These are phyloP conservation scores for Gracilariopsis chorda DNA, from an alignment of 23 red algal genomes.

Conservation along the genomic window DNA sequence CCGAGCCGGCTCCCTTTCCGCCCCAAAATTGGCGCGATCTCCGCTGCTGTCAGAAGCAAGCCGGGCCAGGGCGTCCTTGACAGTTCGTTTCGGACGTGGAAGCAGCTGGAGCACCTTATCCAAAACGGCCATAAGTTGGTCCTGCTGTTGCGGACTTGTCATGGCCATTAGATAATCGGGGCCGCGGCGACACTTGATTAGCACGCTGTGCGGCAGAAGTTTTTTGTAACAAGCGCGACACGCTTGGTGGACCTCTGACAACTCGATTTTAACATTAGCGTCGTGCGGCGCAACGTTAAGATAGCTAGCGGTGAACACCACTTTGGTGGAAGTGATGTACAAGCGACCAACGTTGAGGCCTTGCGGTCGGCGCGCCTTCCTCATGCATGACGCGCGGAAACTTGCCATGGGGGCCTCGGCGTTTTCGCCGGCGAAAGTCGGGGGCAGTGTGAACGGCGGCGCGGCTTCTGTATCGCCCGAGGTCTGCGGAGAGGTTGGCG, in stretches of 20 bases:
- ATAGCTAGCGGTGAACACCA: constrained; percentile 28
- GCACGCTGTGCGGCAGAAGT: background rate
- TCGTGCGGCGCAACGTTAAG: constrained; percentile 7
- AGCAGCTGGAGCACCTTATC: background rate
- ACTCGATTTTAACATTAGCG: background rate
- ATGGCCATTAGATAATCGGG: background rate
- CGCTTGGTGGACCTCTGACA: background rate
- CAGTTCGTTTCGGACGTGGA: background rate
- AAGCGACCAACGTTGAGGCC: constrained; percentile 31
- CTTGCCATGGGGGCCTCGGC: background rate
- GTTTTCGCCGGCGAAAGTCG: background rate
- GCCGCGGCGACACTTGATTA: background rate
- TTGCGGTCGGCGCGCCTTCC: constrained; percentile 15
- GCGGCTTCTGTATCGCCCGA: background rate
- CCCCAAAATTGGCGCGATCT: background rate
- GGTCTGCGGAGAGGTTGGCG: no score
- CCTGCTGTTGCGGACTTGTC: background rate
- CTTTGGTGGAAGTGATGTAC: background rate
- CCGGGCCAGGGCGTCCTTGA: background rate
- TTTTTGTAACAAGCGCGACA: background rate
- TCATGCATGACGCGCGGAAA: constrained; percentile 8
- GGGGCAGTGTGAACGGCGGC: background rate
- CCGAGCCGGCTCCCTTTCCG: background rate
- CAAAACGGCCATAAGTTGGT: background rate
- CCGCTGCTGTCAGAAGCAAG: background rate